Evolutionary conservation across 139 green algal genomes (phyloP), one percentile per base, ranked within the genome.

Genomic region (Deuterostichococcus epilithicus): DNA sequence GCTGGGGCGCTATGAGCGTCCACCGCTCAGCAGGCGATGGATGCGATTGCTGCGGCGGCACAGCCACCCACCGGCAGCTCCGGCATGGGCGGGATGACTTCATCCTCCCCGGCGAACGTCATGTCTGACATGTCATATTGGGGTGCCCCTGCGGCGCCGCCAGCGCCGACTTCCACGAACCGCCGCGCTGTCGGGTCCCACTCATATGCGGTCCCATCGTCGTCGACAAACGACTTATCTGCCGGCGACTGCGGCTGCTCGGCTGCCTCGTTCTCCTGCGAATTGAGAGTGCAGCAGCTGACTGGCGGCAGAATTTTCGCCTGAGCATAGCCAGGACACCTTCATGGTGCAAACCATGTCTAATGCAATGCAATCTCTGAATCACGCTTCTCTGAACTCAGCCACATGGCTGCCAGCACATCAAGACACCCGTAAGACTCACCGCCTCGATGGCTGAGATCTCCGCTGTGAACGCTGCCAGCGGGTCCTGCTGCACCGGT

Each of bases 191-290:
- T n/a, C 0, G 42, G 28, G 78, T 95, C 87, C 95, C 95, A 99
- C 23, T 84, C 82, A 76, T 98, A 99, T 28, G 77, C 26, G 0
- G 95, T 99, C 30, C 95, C 95, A 68, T 98, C 95, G 76, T 98
- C 95, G 45, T 99, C 95, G 72, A 91, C 87, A 82, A 98, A 99
- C 47, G 88, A 79, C 8, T 89, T 83, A 68, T 97, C 91, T 42
- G 94, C 90, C 0, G 80, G 83, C 20, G 85, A 81, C 0, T 71
- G 76, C 8, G 84, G 81, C 32, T 45, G 77, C 28, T 74, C 78
- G 2, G 44, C 74, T 34, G 74, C 47, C 35, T 65, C 60, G 15
- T 34, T 34, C 58, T 52, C 74, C 63, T 39, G 37, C 58, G 44
- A 63, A 34, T 60, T 32, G 44, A 15, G 32, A 32, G 13, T 10